Evolutionary conservation across 352 stramenopile species (phyloP), one percentile per base, ranked within the genome.

Genomic region (Globisporangium polare): DNA sequence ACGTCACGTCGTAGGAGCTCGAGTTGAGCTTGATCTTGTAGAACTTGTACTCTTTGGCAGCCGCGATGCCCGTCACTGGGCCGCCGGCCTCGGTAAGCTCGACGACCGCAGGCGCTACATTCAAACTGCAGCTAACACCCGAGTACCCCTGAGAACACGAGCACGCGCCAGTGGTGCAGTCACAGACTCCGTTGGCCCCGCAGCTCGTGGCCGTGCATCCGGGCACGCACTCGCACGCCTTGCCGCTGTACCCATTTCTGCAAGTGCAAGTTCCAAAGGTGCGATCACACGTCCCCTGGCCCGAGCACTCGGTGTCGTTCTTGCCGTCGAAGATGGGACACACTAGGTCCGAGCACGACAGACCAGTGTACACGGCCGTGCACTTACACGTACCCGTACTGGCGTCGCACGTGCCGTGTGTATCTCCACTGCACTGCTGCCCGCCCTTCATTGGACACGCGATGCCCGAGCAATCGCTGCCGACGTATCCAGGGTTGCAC

Each of bases 1-100:
- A 85, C 12, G 82, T 87, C 43, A 90, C 65, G 54, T 93, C 84
- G 47, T 84, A 92, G 8, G 82, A 78, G 26, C 78, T 90, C 6
- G 84, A 73, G 0, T 68, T 58, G 24, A 91, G 66, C 22, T 69
- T 67, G 46, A 92, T 84, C 51, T 79, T 80, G 63, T 87, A 93
- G 58, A 89, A 93, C 50, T 75, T 71, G 63, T 91, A 92, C 47
- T 75, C 71, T 41, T 93, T 93, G 17, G 67, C 60, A 0, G 20
- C 18, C 24, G 91, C 54, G 8, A 51, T 68, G 22, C 69, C 67
- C 0, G 26, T 74, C 18, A 74, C 35, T 20, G 65, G 41, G 15
- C 58, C 15, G 1, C 51, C 43, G 27, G 68, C 65, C n/a, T 77
- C 65, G 0, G 20, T 68, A 5, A 93, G 55, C 26, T 74, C 64